phyloP scores from a whole-genome alignment of 2,329 filamentous ascomycete genomes.

The Aplosporella prunicola region DNA sequence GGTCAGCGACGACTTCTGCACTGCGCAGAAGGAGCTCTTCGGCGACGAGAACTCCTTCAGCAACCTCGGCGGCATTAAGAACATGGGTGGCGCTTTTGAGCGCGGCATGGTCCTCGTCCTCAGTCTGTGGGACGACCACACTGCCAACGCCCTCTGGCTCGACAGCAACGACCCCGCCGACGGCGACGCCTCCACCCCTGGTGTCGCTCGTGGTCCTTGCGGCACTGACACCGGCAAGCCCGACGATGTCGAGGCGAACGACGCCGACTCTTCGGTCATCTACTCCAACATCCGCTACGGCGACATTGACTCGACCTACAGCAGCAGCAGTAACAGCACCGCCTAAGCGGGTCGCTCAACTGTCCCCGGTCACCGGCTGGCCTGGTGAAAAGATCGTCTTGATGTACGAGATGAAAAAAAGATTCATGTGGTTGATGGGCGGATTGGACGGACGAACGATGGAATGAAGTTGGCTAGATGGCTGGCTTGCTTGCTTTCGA shows the following conservation, averaged over 20 bases:
- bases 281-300: conserved; percentile 34
- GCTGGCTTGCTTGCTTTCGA: no score
- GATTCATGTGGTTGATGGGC: no score
- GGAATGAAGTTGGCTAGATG: no score
- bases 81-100: conserved; percentile 46
- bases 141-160: conserved; percentile 64
- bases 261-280: conserved; percentile 25
- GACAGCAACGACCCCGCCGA: conserved; percentile 54
- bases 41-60: conserved; percentile 46
- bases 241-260: conserved; percentile 27
- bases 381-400: no score
- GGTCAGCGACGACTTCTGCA: conserved; percentile 51
- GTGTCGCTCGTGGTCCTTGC: conserved; percentile 30
- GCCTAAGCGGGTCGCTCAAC: conserved; percentile 15
- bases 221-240: conserved; percentile 27
- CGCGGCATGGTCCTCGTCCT: conserved; percentile 57
- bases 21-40: conserved; percentile 46
- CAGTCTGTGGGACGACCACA: conserved; percentile 52
- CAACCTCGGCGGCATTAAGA: conserved; percentile 45
- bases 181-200: conserved; percentile 22
- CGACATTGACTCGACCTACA: conserved; percentile 30
- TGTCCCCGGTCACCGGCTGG: no score
- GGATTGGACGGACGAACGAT: no score
- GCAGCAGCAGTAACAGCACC: no score
- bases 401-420: no score